Base-by-base conservation (phyloP, 768 basidiomycete genomes). In the Termitomyces sp. region DNA sequence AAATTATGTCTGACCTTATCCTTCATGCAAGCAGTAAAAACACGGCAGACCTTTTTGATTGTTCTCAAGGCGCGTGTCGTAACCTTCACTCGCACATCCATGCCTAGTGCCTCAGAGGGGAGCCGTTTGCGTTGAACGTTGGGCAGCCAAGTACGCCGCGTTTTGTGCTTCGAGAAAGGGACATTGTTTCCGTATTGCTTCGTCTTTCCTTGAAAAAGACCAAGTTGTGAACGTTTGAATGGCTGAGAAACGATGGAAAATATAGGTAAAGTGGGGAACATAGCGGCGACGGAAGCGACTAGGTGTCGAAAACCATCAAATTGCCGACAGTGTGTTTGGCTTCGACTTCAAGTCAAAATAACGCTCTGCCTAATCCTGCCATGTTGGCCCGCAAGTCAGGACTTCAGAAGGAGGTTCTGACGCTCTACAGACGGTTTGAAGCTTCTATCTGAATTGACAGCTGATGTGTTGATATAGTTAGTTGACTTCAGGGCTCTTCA, bases 151-250 rank as follows among this genome's bases (percentile, higher is more conserved):
- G 87, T 81, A 40, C 93, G 78, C 49, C 89, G 85, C 25, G 94
- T 94, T 75, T 94, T 94, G 68, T 88, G 81, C 67, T 87, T 86
- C 23, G 92, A 94, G 70, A 91, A 88, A 0, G 93, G 91, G 47
- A 94, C 91, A 66, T 87, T 94, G 77, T 94, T 94, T 25, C 93
- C 93, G 61, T 84, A 84, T 64, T 85, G 86, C 63, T 85, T 90
- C 54, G 75, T 82, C 67, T 85, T 88, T 16, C 91, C 91, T 54
- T 92, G 89, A 66, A 89, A 94, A 2, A 95, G 84, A 54, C 91
- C 92, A 3, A 82, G 73, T 62, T 92, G 84, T 2, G 89, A 74
- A 42, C 90, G 86, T 67, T 92, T 94, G 74, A 92, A 91, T 8
- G 89, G 86, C 59, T 82, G 79, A 28, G 88, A 80, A 60, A 83